Evolutionary conservation across 148 eudicot genomes (phyloP), one percentile per base, ranked within the genome.

Genomic region (Silene uniflora): DNA sequence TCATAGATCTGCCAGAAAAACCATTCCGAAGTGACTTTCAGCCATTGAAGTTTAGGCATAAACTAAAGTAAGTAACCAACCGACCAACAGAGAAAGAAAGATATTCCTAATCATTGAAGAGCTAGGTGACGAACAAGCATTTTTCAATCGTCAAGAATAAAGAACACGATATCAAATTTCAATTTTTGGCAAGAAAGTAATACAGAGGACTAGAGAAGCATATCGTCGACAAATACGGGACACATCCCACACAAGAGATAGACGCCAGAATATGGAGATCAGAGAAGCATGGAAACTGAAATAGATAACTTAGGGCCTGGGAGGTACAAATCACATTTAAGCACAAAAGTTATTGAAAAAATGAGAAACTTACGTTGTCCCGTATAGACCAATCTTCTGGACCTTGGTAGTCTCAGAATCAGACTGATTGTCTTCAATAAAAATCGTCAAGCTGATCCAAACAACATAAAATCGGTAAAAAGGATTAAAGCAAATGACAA

Each of bases 361-460:
- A 59, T 27, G 62, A 74, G 77, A 75, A 81, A 92, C 98, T 91
- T 87, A 94, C 98, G 97, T 94, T 39, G 95, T 82, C 80, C 98
- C 98, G 74, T 83, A 79, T 10, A 94, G 81, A 69, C 85, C 89
- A 81, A 94, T 86, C 90, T 94, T 94, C 79, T 92, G 97, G 62
- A 92, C 84, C 84, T 90, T 92, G 56, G 98, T 92, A 65, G 81
- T 52, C 35, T 94, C 97, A 27, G 92, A 81, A 59, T 81, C 96
- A 79, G 96, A 89, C 71, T 94, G 98, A 87, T 94, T 94, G 83
- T 94, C 98, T 86, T 94, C 98, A 42, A 94, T 86, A 70, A 94
- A 94, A 61, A 94, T 88, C 56, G 98, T 92, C 89, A 94, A 89
- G 87, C 98, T 94, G 96, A 59, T 74, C 73, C 74, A 81, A 39